Base-by-base conservation (phyloP, 1,284 basidiomycete species). In the Vanrija sp. region DNA sequence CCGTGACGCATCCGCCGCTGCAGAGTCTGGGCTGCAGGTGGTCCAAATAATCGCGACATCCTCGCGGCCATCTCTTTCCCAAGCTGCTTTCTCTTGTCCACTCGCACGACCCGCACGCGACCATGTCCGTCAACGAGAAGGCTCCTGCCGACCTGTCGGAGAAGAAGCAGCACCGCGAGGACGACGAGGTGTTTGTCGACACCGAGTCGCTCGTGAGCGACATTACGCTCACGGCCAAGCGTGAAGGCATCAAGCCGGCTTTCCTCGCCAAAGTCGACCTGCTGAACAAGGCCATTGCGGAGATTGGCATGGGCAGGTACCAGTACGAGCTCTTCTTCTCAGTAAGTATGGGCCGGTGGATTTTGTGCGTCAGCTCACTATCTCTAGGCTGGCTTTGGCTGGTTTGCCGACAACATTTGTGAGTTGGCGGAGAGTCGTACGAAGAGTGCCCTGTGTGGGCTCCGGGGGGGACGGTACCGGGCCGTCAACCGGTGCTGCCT, bases 221-320 rank as follows among this genome's bases (percentile, higher is more conserved):
- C 46, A 51, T 47, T 16, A 62, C 61, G 5, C 54, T 62, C 50
- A 47, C 52, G 34, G 65, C 65, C 1, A 44, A 52, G 39, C 45
- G 52, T 42, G 63, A 65, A 45, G 66, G 66, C 10, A 46, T 68
- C 52, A 58, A 64, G 57, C 66, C 67, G 7, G 65, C 62, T 25
- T 66, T 68, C 53, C 45, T 63, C 39, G 66, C 66, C 25, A 71
- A 71, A 50, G 61, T 58, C 44, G 52, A 62, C 10, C 43, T 72
- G 3, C 54, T 73, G 42, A 73, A 73, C 63, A 50, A 64, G 21
- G 68, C 68, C 10, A 61, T 73, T 50, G 42, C 54, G 19, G 64
- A 72, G 56, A 82, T 86, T 54, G 84, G 85, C 19, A 85, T 83
- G 56, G 84, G 85, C 15, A 76, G 77, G 50, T 86, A 84, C 71